Evolutionary conservation across 2,329 filamentous ascomycete genomes (phyloP).

Genomic region (Hypoxylon sp.): DNA sequence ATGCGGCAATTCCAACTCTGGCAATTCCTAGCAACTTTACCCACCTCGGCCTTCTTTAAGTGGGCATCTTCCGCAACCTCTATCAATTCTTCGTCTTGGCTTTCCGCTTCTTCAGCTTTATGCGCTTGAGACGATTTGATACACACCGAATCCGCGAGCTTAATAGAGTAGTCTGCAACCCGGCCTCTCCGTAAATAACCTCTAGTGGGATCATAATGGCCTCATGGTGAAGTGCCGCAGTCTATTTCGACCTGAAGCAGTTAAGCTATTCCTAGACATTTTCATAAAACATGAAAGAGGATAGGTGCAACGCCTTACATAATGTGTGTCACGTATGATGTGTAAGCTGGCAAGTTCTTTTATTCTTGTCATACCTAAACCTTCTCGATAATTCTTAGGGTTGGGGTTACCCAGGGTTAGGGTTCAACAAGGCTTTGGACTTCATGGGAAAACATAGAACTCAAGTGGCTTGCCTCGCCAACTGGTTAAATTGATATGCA

Average conservation of each 20-base stretch:
- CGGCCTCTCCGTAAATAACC: neutral
- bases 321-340: neutral
- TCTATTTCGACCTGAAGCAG: neutral
- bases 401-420: neutral
- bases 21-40: slow-evolving; percentile 6
- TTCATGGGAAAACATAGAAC: no score
- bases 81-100: slow-evolving; percentile 2
- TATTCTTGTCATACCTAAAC: neutral
- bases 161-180: neutral
- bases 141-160: neutral
- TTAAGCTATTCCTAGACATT: neutral
- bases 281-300: neutral
- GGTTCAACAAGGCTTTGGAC: neutral
- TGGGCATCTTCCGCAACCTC: neutral
- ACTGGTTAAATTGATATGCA: neutral
- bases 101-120: neutral
- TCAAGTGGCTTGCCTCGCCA: no score
- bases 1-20: slow-evolving; percentile 16
- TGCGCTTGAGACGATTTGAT: neutral
- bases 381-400: neutral
- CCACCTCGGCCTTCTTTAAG: neutral
- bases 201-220: slow-evolving; percentile 3
- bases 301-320: neutral
- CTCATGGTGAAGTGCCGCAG: neutral
- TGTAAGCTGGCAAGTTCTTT: slow-evolving; percentile 5